Base-by-base conservation (phyloP, 192 early-diverging fungal genomes). In the Ambispora gerdemannii region DNA sequence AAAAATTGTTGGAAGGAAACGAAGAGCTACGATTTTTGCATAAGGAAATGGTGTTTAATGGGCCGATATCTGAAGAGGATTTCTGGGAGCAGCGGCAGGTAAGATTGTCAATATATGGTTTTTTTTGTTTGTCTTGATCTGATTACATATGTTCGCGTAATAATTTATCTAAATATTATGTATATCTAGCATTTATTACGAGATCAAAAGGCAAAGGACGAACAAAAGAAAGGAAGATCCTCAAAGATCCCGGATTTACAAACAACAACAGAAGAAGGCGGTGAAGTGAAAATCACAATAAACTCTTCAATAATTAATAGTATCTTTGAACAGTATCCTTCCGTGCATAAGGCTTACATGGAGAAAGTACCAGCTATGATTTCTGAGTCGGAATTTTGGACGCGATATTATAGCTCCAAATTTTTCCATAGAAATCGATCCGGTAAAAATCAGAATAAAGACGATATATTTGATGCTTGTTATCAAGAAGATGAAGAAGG, bases 71-170 rank as follows among this genome's bases (percentile, higher is more conserved):
- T 4, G 96, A 98, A 74, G 91, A 95, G 63, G 96, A 98, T 63
- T 98, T 98, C 66, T 98, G 96, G 96, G 86, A 88, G 59, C 87
- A 83, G 50, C 80, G 91, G n/a, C 83, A 90, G 73, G 85, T 87
- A 32, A 68, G 72, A 36, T 62, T 68, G 31, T 69, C 43, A 19
- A 49, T 53, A 4, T 35, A 20, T 31, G 50, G 20, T 25, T 15
- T 25, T 31, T 56, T 43, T 27, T 62, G 59, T 15, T 43, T 24
- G 13, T 30, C 28, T 34, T 33, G 28, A 34, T 20, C 11, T 27
- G 17, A 33, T 30, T 4, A 27, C 34, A 13, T 72, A 76, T 71
- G 68, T 36, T 75, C 71, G 8, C 8, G 20, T n/a, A 66, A 49
- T 0, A 24, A 31, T 22, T 65, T 24, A 66, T 55, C 7, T 61